phyloP scores from a whole-genome alignment of 1,284 basidiomycete genomes.

The Ceratobasidium sp. region DNA sequence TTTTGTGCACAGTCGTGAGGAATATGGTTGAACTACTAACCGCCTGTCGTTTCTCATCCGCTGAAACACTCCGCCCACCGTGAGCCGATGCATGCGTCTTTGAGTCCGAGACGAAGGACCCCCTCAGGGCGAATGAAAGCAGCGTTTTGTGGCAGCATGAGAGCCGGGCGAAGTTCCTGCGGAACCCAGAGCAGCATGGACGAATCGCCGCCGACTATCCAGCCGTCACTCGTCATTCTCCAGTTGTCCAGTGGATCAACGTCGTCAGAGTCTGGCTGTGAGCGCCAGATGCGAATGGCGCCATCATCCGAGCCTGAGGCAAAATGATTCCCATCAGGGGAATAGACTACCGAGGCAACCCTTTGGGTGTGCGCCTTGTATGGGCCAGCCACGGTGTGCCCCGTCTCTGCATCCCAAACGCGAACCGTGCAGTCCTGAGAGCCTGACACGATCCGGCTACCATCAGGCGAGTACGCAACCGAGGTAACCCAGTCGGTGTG shows the following conservation, averaged over 20 bases:
- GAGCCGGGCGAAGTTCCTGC: slow-evolving; percentile 16
- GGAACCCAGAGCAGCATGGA: slow-evolving; percentile 9
- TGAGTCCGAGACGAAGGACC: neutral
- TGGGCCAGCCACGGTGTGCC: neutral
- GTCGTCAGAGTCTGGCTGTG: too few relatives aligned
- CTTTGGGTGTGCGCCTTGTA: neutral
- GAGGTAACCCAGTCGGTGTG: slow-evolving; percentile 21
- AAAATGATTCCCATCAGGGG: slow-evolving; percentile 10
- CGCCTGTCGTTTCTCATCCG: too few relatives aligned
- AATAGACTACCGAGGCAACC: slow-evolving; percentile 22
- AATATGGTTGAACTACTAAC: too few relatives aligned
- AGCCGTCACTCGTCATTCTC: slow-evolving; percentile 12
- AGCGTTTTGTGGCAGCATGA: slow-evolving; percentile 10
- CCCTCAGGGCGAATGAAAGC: neutral
- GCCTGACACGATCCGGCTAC: slow-evolving; percentile 22
- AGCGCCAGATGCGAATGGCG: slow-evolving; percentile 15
- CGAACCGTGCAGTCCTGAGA: slow-evolving; percentile 27
- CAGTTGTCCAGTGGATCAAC: neutral
- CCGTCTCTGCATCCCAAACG: slow-evolving; percentile 38
- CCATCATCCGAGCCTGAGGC: slow-evolving; percentile 18
- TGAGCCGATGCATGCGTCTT: neutral
- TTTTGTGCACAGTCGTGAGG: too few relatives aligned
- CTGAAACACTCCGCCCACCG: slow-evolving; percentile 12
- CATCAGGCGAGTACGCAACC: slow-evolving; percentile 34
- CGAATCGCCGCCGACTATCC: neutral